Percentiles rank a stretch among this genome's conserved stretches.
Conservation (phyloP, 73 alveolate genomes). For the Symbiodinium pilosum region DNA sequence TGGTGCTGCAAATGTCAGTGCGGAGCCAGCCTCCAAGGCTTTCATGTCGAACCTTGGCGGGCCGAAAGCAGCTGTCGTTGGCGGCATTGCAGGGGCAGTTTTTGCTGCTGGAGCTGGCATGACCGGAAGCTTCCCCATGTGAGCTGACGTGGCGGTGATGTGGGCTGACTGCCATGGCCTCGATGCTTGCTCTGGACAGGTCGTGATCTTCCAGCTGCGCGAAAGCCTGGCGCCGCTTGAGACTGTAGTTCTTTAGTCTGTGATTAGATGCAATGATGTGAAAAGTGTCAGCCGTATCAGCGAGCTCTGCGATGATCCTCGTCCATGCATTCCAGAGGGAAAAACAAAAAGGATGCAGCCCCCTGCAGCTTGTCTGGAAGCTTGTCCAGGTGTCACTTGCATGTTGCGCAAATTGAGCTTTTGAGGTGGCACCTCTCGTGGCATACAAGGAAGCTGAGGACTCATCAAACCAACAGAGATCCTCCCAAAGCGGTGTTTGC, state of each 20-base stretch:
- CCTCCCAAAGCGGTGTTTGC: slow-evolving; percentile 23
- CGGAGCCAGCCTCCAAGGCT: background rate
- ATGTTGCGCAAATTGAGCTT: background rate
- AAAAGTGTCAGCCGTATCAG: background rate
- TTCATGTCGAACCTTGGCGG: background rate
- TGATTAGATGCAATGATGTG: background rate
- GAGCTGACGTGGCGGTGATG: background rate
- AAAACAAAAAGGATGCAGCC: background rate
- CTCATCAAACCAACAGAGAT: slow-evolving; percentile 42
- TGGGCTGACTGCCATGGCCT: background rate
- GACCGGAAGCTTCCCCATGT: slow-evolving; percentile 6
- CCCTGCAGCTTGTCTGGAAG: background rate
- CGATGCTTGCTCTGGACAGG: background rate
- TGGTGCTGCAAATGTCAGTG: background rate
- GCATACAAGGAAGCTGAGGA: slow-evolving; percentile 86
- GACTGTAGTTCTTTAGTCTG: background rate
- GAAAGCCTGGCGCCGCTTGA: background rate
- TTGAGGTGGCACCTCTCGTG: slow-evolving; percentile 80
- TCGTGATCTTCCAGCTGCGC: slow-evolving; percentile 4
- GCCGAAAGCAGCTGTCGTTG: background rate
- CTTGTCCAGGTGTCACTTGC: background rate
- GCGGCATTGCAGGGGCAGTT: background rate
- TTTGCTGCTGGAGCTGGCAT: slow-evolving; percentile 25
- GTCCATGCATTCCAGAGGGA: background rate
- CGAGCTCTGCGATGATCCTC: background rate